Conservation (phyloP, 2,329 filamentous ascomycete species). For the Talaromyces sp. region DNA sequence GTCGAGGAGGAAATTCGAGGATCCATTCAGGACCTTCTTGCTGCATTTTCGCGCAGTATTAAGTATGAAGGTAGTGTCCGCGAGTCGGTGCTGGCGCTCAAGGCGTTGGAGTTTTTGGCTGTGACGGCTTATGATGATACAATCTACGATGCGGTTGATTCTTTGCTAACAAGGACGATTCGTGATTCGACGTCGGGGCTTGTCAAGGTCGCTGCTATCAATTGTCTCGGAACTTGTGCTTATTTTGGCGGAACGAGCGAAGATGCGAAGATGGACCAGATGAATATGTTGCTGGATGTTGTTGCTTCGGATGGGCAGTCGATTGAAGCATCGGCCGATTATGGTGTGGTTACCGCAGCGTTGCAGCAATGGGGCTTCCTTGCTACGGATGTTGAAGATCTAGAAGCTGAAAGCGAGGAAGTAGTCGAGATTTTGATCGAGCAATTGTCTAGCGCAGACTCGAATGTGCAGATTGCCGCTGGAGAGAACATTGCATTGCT, state of each 20-base stretch:
- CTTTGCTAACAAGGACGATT: constrained; percentile 59
- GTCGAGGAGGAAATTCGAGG: constrained; percentile 60
- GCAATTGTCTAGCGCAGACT: constrained; percentile 72
- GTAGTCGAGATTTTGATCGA: constrained; percentile 80
- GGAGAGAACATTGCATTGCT: constrained; percentile 78
- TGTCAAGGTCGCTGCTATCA: constrained; percentile 68
- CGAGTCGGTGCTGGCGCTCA: constrained; percentile 67
- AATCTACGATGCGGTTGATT: constrained; percentile 61
- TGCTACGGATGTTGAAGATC: constrained; percentile 71
- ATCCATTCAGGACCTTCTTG: constrained; percentile 59
- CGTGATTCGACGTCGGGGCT: constrained; percentile 63
- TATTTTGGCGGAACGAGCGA: constrained; percentile 72
- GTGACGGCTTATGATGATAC: constrained; percentile 63
- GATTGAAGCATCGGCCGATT: constrained; percentile 68
- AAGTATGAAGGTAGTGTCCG: constrained; percentile 64
- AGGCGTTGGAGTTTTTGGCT: constrained; percentile 67
- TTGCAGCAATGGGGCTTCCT: constrained; percentile 77
- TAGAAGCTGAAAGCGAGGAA: constrained; percentile 66
- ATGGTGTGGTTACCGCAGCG: constrained; percentile 67
- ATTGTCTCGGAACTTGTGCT: constrained; percentile 66
- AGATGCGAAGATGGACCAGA: constrained; percentile 65
- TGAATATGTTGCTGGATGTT: constrained; percentile 74
- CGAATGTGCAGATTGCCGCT: constrained; percentile 70
- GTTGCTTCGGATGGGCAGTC: constrained; percentile 73
- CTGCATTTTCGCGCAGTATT: constrained; percentile 66